Base-by-base conservation (phyloP, 495 filamentous ascomycete species). In the Xylaria curta region DNA sequence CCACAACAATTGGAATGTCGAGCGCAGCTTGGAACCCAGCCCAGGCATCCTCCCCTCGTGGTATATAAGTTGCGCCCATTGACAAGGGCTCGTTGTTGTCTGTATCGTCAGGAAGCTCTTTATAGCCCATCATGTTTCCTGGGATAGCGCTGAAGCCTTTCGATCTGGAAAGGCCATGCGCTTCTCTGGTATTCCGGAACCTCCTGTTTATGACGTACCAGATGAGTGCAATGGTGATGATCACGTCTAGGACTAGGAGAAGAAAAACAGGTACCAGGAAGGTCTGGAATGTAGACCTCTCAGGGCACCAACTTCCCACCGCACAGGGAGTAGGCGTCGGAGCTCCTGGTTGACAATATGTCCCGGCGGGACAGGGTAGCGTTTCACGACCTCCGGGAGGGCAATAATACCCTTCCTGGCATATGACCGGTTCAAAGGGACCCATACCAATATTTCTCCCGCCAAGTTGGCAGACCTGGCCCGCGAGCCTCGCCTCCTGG, bases 301-400 rank as follows among this genome's bases (percentile, higher is more conserved):
- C 77, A 0, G 81, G 83, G 36, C 85, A 87, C 21, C 66, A 58
- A 49, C 81, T 82, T 42, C 84, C 84, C 10, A 80, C 4, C 28
- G 69, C 78, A 61, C 85, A 87, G 21, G 79, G 81, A 12, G 78
- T 83, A 8, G 85, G 82, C 28, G 76, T 75, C 1, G 76, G 69
- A 21, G 83, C 80, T 3, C 85, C 85, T 0, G 78, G 77, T 12
- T 82, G 82, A 69, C 85, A 87, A 66, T 82, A 87, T 2, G 75
- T 74, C 8, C 85, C 83, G 10, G 75, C 51, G 12, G 85, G 84
- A 58, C 85, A 87, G 19, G 66, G 61, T 42, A 83, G 62, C 6
- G 72, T 79, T 60, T 79, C 65, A 31, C 72, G 78, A 19, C 81
- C 81, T 10, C 76, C 51, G 26, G 72, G 74, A 38, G 84, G 85